phyloP scores from a whole-genome alignment of 2,329 filamentous ascomycete genomes.

The Aspergillus jensenii region DNA sequence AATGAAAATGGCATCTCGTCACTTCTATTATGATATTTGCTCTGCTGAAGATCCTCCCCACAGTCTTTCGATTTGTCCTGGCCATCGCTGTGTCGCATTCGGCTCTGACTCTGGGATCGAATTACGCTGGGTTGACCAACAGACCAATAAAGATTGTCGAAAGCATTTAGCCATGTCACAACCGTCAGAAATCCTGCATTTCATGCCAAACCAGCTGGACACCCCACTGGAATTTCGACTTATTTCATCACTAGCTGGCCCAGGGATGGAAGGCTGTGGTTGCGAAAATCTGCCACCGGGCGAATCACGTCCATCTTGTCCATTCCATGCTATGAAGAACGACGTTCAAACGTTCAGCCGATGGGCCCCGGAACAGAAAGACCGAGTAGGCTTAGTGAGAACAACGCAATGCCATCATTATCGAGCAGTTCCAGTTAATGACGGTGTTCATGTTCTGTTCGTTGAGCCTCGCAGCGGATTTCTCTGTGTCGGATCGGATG shows the following conservation, averaged over 20 bases:
- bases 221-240: conserved; percentile 59
- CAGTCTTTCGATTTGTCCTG: conserved; percentile 66
- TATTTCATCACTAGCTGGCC: conserved; percentile 59
- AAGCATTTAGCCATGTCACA: conserved; percentile 44
- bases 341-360: conserved; percentile 29
- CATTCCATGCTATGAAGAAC: conserved; percentile 27
- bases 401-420: conserved; percentile 59
- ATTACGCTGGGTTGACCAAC: conserved; percentile 59
- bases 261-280: conserved; percentile 29
- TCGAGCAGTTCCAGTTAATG: conserved; percentile 63
- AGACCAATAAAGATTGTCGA: conserved; percentile 40
- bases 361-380: conserved; percentile 20
- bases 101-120: conserved; percentile 64
- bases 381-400: conserved; percentile 36
- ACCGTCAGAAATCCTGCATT: conserved; percentile 51
- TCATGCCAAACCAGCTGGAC: conserved; percentile 55
- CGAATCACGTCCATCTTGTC: conserved; percentile 23
- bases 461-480: conserved; percentile 58
- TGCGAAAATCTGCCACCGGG: conserved; percentile 24
- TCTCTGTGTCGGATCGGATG: conserved; percentile 63
- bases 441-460: conserved; percentile 65
- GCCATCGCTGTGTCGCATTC: conserved; percentile 64
- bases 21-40: conserved; percentile 56
- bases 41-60: conserved; percentile 62
- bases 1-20: conserved; percentile 33